Evolutionary conservation across 768 basidiomycete species (phyloP), one percentile per base, ranked within the genome.

Genomic region (Galerina marginata): DNA sequence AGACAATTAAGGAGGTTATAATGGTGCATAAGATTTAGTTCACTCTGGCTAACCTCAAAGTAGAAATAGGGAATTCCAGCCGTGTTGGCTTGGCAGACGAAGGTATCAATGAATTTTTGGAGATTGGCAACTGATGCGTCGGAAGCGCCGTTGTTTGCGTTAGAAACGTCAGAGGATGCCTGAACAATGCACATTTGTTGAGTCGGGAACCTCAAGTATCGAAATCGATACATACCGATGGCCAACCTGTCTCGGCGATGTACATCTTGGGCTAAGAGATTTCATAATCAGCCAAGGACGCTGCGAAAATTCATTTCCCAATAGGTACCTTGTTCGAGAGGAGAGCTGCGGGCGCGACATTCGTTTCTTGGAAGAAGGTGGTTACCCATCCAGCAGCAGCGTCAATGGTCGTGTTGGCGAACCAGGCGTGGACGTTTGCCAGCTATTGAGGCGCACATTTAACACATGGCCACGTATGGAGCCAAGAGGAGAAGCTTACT

Each of bases 351-450:
- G 81, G 77, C 14, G 68, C 68, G 12, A 92, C 84, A 66, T 96
- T 87, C 9, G 78, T 86, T 25, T 83, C 76, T 47, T 90, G 67
- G 76, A 95, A 97, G 80, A 92, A 98, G 0, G 81, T 66, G 42
- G 75, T 79, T 3, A 94, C 95, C 96, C 96, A 99, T 6, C 65
- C 79, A 2, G 96, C 88, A 1, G 95, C 92, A n/a, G 80, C 73
- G 11, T 84, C 74, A 20, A 90, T 84, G 2, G 86, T 81, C 23
- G 88, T 84, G 62, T 89, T 86, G 12, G 91, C 96, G 75, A 97
- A 98, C 93, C 93, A 95, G 6, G 95, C 88, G 71, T 96, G 95
- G n/a, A 95, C 93, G 64, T 97, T 96, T 10, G 93, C 85, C 84
- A 95, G 81, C 88, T 90, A 61, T 10, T 39, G 20, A 9, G 20